Conservation (phyloP, 306 rosid genomes). For the Cucurbita argyrosperma region DNA sequence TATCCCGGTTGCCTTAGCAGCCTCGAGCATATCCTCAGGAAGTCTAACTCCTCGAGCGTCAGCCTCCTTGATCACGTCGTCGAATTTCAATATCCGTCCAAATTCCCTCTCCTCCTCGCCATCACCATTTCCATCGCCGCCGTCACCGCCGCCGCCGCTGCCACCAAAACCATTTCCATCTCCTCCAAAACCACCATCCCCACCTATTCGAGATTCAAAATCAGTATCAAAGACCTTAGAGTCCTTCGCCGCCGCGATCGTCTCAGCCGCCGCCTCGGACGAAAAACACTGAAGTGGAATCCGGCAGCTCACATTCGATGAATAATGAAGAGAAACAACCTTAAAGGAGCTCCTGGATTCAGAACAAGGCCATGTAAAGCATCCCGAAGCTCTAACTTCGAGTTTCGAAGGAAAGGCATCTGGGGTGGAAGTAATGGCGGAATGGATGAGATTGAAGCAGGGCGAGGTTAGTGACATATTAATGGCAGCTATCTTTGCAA, state of each 20-base stretch:
- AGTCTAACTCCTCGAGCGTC: conserved; percentile 48
- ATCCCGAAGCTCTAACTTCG: background rate
- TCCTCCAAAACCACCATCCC: conserved; percentile 3
- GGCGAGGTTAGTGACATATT: conserved; percentile 33
- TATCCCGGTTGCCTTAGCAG: conserved; percentile 51
- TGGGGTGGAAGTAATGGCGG: conserved; percentile 10
- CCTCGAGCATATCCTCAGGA: conserved; percentile 68
- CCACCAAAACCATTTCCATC: conserved; percentile 7
- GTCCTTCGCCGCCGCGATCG: conserved; percentile 5
- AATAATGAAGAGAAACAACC: conserved; percentile 10
- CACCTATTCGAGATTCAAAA: conserved; percentile 11
- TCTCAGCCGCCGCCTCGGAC: conserved; percentile 14
- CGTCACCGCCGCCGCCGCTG: conserved; percentile 13
- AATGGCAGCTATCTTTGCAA: background rate
- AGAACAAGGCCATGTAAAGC: background rate
- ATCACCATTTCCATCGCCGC: conserved; percentile 14
- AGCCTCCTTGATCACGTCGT: conserved; percentile 53
- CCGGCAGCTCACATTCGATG: background rate
- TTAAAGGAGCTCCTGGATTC: background rate
- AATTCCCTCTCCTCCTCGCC: conserved; percentile 47
- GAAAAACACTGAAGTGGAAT: conserved; percentile 20
- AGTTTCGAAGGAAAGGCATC: background rate
- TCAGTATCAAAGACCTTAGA: background rate
- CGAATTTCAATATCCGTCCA: conserved; percentile 53
- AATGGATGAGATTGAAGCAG: conserved; percentile 15